These are phyloP conservation scores for Epichloe gansuensis DNA, from an alignment of 2,329 filamentous ascomycete species.

Conservation along the genomic window DNA sequence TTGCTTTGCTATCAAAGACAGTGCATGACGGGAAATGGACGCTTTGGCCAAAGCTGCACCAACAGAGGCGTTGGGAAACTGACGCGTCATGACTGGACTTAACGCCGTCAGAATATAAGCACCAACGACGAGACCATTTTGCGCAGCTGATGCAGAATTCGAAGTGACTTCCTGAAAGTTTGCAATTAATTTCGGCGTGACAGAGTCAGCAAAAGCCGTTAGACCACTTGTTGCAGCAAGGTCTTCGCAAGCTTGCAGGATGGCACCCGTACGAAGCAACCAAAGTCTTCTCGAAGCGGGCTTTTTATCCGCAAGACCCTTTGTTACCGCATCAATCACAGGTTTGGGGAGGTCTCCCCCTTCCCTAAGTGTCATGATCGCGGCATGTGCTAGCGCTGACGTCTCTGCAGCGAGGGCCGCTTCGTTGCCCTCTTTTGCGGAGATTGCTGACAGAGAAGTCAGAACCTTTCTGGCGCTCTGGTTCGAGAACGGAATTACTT, in stretches of 20 bases:
- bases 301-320: conserved; percentile 80
- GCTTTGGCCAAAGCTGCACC: conserved; percentile 40
- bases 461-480: conserved; percentile 54
- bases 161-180: conserved; percentile 65
- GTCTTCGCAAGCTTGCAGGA: conserved; percentile 46
- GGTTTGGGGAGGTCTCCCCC: conserved; percentile 50
- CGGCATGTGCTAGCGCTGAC: conserved; percentile 52
- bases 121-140: conserved; percentile 69
- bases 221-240: conserved; percentile 34
- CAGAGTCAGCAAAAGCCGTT: conserved; percentile 37
- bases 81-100: conserved; percentile 38
- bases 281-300: conserved; percentile 64
- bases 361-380: conserved; percentile 48
- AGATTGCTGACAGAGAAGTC: conserved; percentile 51
- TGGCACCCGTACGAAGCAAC: conserved; percentile 60
- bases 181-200: conserved; percentile 45
- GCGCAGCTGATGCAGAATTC: conserved; percentile 67
- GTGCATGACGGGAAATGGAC: conserved; percentile 48
- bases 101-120: conserved; percentile 64
- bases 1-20: conserved; percentile 63
- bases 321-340: conserved; percentile 57
- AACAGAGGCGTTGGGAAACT: conserved; percentile 39
- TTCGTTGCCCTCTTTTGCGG: conserved; percentile 82
- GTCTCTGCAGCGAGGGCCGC: conserved; percentile 65
- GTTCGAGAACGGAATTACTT: conserved; percentile 45